Percentiles rank a stretch among this genome's conserved stretches.
These are phyloP conservation scores for Candida gorgasii DNA, from an alignment of 805 yeast species.

Conservation along the genomic window DNA sequence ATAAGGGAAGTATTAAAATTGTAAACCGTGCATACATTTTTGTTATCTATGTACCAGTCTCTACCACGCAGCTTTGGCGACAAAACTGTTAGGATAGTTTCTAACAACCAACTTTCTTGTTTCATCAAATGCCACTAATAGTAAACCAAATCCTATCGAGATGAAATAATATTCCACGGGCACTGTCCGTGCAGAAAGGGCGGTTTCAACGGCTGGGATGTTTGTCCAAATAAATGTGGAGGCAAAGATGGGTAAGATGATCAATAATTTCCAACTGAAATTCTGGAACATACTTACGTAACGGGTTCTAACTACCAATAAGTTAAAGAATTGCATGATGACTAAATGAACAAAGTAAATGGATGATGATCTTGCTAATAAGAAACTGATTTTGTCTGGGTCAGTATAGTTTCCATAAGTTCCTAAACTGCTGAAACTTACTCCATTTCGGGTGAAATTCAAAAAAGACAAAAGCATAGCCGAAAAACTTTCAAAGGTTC, in stretches of 20 bases:
- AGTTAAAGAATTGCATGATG: constrained; percentile 48
- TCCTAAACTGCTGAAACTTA: constrained; percentile 33
- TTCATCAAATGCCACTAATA: constrained; percentile 45
- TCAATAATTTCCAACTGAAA: constrained; percentile 37
- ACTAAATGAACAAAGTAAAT: constrained; percentile 50
- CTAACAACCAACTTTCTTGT: constrained; percentile 38
- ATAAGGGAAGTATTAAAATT: too few relatives aligned
- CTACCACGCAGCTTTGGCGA: constrained; percentile 47
- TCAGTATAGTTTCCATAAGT: constrained; percentile 33
- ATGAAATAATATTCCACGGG: constrained; percentile 50
- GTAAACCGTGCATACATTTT: too few relatives aligned
- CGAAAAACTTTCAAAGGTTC: constrained; percentile 41
- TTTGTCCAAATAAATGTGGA: constrained; percentile 45
- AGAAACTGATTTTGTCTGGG: constrained; percentile 5
- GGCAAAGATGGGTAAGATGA: constrained; percentile 35
- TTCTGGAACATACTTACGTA: constrained; percentile 40
- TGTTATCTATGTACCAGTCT: too few relatives aligned
- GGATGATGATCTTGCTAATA: constrained; percentile 33
- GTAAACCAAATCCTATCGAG: constrained; percentile 45
- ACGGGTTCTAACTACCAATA: constrained; percentile 45
- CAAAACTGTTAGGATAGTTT: constrained; percentile 34
- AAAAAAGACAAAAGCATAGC: constrained; percentile 43
- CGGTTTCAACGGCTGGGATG: constrained; percentile 37
- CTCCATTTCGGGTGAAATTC: constrained; percentile 36
- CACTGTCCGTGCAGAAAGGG: constrained; percentile 36